Percentiles rank a stretch among this genome's conserved stretches.
Evolutionary conservation across 139 green algal genomes (phyloP).

Genomic region (Closterium sp.): DNA sequence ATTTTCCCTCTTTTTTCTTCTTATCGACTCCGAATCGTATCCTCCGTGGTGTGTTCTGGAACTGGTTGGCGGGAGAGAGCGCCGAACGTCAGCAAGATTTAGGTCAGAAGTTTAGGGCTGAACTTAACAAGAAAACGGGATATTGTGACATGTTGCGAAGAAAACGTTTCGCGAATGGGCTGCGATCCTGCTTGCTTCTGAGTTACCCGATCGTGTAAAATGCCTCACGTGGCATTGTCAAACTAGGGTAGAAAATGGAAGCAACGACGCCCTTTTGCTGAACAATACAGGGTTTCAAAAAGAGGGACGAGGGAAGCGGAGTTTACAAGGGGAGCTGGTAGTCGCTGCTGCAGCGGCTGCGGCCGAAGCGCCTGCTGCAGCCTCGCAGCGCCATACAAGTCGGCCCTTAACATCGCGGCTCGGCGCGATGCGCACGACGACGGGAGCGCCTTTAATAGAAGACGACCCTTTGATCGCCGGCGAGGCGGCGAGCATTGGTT

Average conservation of each 20-base stretch:
- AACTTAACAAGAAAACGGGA: background rate
- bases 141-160: too few relatives aligned
- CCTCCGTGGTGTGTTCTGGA: background rate
- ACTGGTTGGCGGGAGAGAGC: background rate
- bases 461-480: background rate
- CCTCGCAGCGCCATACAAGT: background rate
- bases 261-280: background rate
- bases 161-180: background rate
- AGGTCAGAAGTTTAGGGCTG: background rate
- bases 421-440: background rate
- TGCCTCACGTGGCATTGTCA: background rate
- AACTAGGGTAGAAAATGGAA: background rate
- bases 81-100: background rate
- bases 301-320: background rate
- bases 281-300: background rate
- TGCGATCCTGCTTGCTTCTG: background rate
- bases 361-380: background rate
- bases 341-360: background rate
- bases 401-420: background rate
- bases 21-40: too few relatives aligned
- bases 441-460: background rate
- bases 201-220: background rate
- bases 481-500: background rate
- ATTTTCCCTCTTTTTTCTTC: too few relatives aligned
- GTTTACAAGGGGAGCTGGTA: background rate